Conservation (phyloP, 139 green algal species). For the Chlamydomonas eustigma region DNA sequence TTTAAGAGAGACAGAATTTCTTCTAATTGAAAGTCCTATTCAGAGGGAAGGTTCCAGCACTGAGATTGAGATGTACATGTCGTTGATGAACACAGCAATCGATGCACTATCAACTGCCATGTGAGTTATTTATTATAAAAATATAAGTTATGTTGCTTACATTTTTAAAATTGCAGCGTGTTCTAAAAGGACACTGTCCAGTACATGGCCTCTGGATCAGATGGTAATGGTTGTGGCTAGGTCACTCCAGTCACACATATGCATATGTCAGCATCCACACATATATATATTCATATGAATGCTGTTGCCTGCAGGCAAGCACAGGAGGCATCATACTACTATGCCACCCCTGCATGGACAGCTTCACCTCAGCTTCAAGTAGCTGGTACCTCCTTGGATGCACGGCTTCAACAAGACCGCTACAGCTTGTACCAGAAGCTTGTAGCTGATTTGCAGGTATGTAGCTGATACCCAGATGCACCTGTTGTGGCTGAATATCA, state of each 20-base stretch:
- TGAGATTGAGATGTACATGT: not conserved
- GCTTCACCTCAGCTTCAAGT: not conserved
- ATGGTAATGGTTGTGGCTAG: too few species aligned
- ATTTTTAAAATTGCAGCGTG: too few species aligned
- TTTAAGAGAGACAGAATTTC: too few species aligned
- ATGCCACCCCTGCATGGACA: not conserved
- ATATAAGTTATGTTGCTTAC: not conserved
- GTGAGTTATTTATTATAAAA: not conserved
- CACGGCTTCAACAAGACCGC: not conserved
- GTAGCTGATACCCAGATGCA: not conserved
- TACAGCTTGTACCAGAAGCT: conserved; percentile 3
- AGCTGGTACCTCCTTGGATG: not conserved
- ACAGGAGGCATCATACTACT: not conserved
- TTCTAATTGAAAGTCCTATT: too few species aligned
- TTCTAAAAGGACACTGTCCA: too few species aligned
- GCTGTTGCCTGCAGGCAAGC: not conserved
- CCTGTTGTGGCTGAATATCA: too few species aligned
- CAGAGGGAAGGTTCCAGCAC: too few species aligned
- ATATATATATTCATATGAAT: too few species aligned
- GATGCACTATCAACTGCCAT: not conserved
- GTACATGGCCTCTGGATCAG: too few species aligned
- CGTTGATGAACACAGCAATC: not conserved
- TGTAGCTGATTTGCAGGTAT: not conserved
- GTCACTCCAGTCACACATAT: too few species aligned
- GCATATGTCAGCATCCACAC: too few species aligned